A percentile compares a stretch with the other conserved stretches of the same genome.
These are phyloP conservation scores for Rhynchosporium secalis DNA, from an alignment of 2,329 filamentous ascomycete species.

Conservation along the genomic window DNA sequence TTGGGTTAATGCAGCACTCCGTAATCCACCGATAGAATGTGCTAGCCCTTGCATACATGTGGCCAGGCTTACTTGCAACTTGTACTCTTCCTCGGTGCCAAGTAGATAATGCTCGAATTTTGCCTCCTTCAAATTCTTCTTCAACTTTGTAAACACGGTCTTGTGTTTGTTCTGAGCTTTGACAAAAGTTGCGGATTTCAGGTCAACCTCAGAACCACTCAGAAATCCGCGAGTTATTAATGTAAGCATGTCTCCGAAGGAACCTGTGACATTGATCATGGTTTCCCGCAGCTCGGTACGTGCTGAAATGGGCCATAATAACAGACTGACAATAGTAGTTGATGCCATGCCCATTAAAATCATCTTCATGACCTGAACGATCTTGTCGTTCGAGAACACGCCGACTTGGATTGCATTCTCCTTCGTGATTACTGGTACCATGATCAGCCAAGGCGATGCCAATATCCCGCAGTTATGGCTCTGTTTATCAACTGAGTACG, in stretches of 20 bases:
- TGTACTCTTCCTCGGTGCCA: constrained; percentile 77
- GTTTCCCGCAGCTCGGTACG: constrained; percentile 71
- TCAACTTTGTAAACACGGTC: constrained; percentile 66
- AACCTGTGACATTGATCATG: constrained; percentile 71
- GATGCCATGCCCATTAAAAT: constrained; percentile 73
- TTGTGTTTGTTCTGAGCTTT: constrained; percentile 64
- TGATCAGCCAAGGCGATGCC: background rate
- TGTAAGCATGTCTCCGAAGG: constrained; percentile 77
- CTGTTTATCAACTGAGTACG: background rate
- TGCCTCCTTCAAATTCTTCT: constrained; percentile 77
- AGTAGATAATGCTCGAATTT: constrained; percentile 86
- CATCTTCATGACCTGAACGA: constrained; percentile 81
- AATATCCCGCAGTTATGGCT: no score
- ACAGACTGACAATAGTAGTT: constrained; percentile 71
- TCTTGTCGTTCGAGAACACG: constrained; percentile 78
- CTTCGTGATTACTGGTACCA: constrained; percentile 68
- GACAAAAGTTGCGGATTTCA: constrained; percentile 65
- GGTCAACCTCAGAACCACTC: constrained; percentile 76
- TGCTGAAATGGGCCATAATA: constrained; percentile 78
- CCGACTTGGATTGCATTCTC: constrained; percentile 84
- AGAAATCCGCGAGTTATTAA: constrained; percentile 82
- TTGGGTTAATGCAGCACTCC: constrained; percentile 86
- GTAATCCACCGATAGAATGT: constrained; percentile 85
- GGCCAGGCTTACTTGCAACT: constrained; percentile 75
- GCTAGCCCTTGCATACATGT: constrained; percentile 82